Evolutionary conservation across 2,329 filamentous ascomycete genomes (phyloP).

Genomic region (Microcera coccophila): DNA sequence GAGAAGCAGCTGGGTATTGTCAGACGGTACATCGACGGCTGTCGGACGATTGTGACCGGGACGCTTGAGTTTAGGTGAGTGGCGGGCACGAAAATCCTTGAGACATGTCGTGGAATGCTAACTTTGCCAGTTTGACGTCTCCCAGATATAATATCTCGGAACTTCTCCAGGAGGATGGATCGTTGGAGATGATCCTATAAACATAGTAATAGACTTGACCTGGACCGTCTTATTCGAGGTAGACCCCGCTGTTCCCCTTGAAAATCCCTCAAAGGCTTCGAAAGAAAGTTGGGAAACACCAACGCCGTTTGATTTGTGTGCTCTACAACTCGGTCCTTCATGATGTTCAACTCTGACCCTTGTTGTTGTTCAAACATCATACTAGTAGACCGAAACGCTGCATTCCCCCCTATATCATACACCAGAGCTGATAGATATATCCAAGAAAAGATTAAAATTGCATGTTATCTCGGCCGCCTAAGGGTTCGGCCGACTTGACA

Average conservation of each 20-base stretch:
- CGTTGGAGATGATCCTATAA: conserved; percentile 32
- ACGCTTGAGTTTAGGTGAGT: conserved; percentile 33
- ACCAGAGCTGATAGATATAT: conserved; percentile 1
- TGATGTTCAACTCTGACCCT: no score
- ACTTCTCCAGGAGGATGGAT: conserved; percentile 30
- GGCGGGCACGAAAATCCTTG: neutral
- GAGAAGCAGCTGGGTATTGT: conserved; percentile 11
- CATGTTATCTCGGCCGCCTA: conserved; percentile 21
- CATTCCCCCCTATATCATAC: neutral
- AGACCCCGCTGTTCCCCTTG: no score
- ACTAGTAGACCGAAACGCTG: neutral
- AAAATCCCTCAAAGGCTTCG: no score
- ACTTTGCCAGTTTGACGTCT: conserved; percentile 28
- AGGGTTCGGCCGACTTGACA: conserved; percentile 40
- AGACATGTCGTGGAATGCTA: conserved; percentile 4
- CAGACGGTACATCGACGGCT: conserved; percentile 29
- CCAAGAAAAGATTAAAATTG: neutral
- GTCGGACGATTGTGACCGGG: conserved; percentile 29
- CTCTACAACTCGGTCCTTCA: neutral
- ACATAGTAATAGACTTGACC: neutral
- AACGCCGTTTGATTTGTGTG: neutral
- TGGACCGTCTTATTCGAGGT: neutral
- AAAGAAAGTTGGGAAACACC: no score
- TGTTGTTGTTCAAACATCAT: neutral
- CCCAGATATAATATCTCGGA: conserved; percentile 31